Base-by-base conservation (phyloP, 257 asterid species). In the Gentiana macrophylla region DNA sequence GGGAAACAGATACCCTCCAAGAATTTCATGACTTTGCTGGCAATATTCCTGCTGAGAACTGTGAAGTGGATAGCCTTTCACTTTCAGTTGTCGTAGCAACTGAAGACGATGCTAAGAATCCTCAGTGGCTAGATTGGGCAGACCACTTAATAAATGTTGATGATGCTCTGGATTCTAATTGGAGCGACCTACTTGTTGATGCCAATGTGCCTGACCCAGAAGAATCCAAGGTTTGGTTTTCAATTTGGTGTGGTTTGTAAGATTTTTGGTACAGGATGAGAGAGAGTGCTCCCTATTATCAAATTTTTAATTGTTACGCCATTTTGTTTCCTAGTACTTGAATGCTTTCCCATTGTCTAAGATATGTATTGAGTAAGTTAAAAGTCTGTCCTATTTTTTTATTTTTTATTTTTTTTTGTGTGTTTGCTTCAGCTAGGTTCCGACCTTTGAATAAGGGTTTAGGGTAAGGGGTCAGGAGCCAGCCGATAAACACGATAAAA, bases 81-180 rank as follows among this genome's bases (percentile, higher is more conserved):
- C 52, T 61, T 64, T 44, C 76, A 6, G 75, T 64, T 33, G 69
- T 61, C 13, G 62, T 53, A 61, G 50, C 62, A 12, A 68, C 78
- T 33, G 78, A 69, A 52, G 83, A 75, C 48, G 65, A 56, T 32
- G 52, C 33, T 38, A 79, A 57, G 73, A 70, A 71, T 74, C 55
- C 74, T 38, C 81, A 82, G 57, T 84, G 84, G 91, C 77, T 69
- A 57, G 86, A 76, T 15, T 85, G 94, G 94, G 79, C 81, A 0
- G 77, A 84, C 62, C 81, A 82, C 74, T 69, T 82, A 55, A 77
- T 82, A 64, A 68, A 70, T 51, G 82, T 67, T 35, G 86, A 82
- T 50, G 86, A 74, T 55, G 33, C 80, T 0, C 63, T 78, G 11
- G 94, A 67, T 62, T 60, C 86, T 34, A 80, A 73, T 67, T 80